Percentiles rank a stretch among this genome's conserved stretches.
phyloP scores from a whole-genome alignment of 345 rosid species.

The Microthlaspi erraticum region DNA sequence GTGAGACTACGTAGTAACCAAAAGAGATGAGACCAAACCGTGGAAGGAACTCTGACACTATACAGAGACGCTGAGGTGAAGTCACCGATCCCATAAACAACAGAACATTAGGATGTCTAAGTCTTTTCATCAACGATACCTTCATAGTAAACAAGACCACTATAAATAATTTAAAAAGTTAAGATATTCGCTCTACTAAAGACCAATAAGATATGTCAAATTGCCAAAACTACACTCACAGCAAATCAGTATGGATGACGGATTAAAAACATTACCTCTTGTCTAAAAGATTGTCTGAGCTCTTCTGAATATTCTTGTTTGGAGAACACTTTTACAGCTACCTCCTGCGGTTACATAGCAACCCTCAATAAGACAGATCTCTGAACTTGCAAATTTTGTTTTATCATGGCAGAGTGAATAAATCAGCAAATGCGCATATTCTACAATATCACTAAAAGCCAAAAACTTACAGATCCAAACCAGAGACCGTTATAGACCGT shows the following conservation, averaged over 20 bases:
- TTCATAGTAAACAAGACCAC: conserved; percentile 41
- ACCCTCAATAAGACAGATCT: conserved; percentile 31
- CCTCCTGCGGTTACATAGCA: conserved; percentile 72
- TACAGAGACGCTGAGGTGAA: conserved; percentile 90
- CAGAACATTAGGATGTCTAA: conserved; percentile 92
- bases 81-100: conserved; percentile 98
- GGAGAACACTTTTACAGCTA: conserved; percentile 95
- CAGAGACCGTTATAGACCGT: conserved; percentile 96
- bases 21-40: conserved; percentile 60
- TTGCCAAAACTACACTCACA: conserved; percentile 4
- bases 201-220: conserved; percentile 1
- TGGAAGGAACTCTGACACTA: conserved; percentile 98
- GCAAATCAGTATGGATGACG: conserved; percentile 1
- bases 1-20: conserved; percentile 25
- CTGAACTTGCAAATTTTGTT: background rate
- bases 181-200: conserved; percentile 13
- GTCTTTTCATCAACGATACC: conserved; percentile 95
- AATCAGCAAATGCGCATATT: conserved; percentile 36
- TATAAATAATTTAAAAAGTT: background rate
- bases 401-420: conserved; percentile 22
- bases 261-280: conserved; percentile 68
- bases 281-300: conserved; percentile 71
- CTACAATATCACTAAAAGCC: conserved; percentile 38
- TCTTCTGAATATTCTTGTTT: conserved; percentile 95
- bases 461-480: conserved; percentile 97